Base-by-base conservation (phyloP, 2,329 filamentous ascomycete genomes). In the Alternaria viburni region DNA sequence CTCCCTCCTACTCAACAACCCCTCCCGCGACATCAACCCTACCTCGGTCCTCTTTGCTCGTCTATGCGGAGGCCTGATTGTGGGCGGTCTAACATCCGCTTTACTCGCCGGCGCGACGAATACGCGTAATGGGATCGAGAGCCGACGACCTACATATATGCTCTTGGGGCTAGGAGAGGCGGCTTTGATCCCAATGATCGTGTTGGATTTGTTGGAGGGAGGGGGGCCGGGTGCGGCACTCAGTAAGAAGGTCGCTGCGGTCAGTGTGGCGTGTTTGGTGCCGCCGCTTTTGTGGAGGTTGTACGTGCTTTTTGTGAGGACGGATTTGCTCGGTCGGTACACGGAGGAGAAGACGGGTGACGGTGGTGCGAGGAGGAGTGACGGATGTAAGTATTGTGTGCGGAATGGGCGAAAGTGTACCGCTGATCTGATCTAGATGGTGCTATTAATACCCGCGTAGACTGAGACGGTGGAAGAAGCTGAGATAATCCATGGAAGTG, bases 111-210 rank as follows among this genome's bases (percentile, higher is more conserved):
- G 73, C 21, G 66, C 67, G 4, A 65, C 69, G 2, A 74, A 73
- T 8, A 74, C 70, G 5, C 65, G 72, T 11, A 74, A 71, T 49
- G 72, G 72, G 0, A 69, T 75, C 19, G 73, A 73, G 41, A 71
- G 68, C 30, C 61, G 73, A 19, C 60, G 72, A 19, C 62, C 67
- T 6, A 72, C 69, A 15, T 74, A 75, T 46, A 4, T 72, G 23
- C n/a, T 74, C 49, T 26, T 75, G 28, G 71, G 69, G 1, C 10
- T 73, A 2, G 72, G 72, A 2, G 72, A 74, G 57, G 70, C 61
- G 12, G 23, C 61, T 4, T 45, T 73, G 36, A 69, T 75, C 32
- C 73, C 71, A 0, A 65, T 74, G 15, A 45, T 74, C 55, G 58
- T 62, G 6, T 50, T 69, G 25, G 72, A 75, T 51, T 59, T 66